Evolutionary conservation across 2,329 filamentous ascomycete species (phyloP).

Genomic region (Nemania sp.): DNA sequence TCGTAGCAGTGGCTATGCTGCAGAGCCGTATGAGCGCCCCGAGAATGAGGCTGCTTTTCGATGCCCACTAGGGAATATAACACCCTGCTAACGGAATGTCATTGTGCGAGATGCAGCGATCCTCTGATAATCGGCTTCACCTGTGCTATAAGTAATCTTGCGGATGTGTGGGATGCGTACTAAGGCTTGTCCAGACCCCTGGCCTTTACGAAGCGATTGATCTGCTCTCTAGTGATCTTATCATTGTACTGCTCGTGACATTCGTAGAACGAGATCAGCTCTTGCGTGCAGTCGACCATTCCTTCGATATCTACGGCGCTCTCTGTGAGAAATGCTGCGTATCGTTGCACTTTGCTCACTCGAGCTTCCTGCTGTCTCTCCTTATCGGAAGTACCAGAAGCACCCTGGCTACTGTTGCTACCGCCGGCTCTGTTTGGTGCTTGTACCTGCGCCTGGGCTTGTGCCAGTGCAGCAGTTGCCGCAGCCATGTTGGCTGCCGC

Average conservation of each 20-base stretch:
- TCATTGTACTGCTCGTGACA: slow-evolving; percentile 64
- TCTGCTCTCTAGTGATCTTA: slow-evolving; percentile 60
- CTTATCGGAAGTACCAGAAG: slow-evolving; percentile 40
- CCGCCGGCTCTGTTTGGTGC: slow-evolving; percentile 37
- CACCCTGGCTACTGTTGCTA: slow-evolving; percentile 32
- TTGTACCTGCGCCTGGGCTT: slow-evolving; percentile 42
- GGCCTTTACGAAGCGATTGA: slow-evolving; percentile 63
- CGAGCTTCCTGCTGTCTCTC: slow-evolving; percentile 57
- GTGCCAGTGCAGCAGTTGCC: slow-evolving; percentile 53
- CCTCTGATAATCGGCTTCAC: too few species aligned
- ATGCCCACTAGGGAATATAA: too few species aligned
- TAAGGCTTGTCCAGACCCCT: slow-evolving; percentile 54
- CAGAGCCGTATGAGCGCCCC: too few species aligned
- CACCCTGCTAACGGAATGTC: too few species aligned
- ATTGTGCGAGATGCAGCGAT: too few species aligned
- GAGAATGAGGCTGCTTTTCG: too few species aligned
- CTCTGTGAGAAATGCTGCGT: slow-evolving; percentile 80
- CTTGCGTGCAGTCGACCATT: slow-evolving; percentile 87
- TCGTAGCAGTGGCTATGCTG: too few species aligned
- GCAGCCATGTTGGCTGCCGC: slow-evolving; percentile 51
- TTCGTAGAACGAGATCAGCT: slow-evolving; percentile 88
- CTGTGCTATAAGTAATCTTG: too few species aligned
- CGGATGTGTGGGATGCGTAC: not conserved
- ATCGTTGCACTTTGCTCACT: slow-evolving; percentile 66
- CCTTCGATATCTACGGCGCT: slow-evolving; percentile 82